phyloP scores from a whole-genome alignment of 1,284 basidiomycete species.

The Schizopora paradoxa region DNA sequence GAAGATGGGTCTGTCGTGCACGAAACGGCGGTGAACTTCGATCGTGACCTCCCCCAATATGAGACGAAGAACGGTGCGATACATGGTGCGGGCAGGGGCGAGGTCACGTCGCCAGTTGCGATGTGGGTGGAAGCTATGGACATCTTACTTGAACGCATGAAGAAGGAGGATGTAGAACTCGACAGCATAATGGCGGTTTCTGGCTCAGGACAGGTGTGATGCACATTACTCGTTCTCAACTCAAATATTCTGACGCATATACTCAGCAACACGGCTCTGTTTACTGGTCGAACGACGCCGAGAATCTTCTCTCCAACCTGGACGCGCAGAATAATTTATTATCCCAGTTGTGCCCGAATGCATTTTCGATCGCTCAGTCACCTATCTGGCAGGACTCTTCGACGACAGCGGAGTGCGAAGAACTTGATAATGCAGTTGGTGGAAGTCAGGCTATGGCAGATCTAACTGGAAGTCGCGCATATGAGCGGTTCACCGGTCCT shows the following conservation, averaged over 20 bases:
- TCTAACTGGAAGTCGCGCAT: constrained; percentile 78
- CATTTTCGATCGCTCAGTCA: constrained; percentile 67
- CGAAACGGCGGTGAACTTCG: constrained; percentile 77
- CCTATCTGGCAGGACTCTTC: constrained; percentile 95
- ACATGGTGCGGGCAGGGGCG: constrained; percentile 57
- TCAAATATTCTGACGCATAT: constrained; percentile 6
- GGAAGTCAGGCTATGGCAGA: constrained; percentile 68
- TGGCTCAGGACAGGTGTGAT: constrained; percentile 66
- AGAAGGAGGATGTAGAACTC: constrained; percentile 53
- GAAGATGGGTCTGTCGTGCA: constrained; percentile 57
- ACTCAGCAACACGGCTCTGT: constrained; percentile 86
- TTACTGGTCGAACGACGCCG: constrained; percentile 70
- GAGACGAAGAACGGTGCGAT: constrained; percentile 72
- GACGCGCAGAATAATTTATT: constrained; percentile 47
- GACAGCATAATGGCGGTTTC: constrained; percentile 58
- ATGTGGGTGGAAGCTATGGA: constrained; percentile 87
- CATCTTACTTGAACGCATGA: constrained; percentile 67
- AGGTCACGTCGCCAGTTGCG: constrained; percentile 75
- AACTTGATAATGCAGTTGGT: constrained; percentile 62
- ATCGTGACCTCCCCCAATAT: constrained; percentile 71
- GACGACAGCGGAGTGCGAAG: constrained; percentile 69
- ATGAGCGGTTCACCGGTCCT: constrained; percentile 84
- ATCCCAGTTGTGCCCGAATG: constrained; percentile 49
- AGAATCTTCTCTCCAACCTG: constrained; percentile 48
- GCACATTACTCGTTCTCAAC: constrained; percentile 1